These are phyloP conservation scores for Gilbertella persicaria DNA, from an alignment of 371 early-diverging fungal species.

Conservation along the genomic window DNA sequence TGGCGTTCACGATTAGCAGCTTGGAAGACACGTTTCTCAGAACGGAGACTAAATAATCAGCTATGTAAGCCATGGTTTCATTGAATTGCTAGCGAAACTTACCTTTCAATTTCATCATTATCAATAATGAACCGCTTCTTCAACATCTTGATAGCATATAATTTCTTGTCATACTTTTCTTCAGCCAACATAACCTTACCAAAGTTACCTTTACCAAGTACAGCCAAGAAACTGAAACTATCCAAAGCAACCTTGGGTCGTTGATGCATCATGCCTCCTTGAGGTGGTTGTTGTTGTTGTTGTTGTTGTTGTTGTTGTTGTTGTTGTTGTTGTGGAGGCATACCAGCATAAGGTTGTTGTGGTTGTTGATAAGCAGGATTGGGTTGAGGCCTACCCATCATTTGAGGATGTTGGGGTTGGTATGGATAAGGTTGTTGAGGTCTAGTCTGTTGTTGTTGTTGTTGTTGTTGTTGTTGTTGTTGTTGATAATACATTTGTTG, in stretches of 20 bases:
- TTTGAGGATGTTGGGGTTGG: constrained; percentile 27
- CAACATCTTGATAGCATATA: constrained; percentile 97
- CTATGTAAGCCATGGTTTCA: background rate
- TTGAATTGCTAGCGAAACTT: background rate
- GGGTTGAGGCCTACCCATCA: constrained; percentile 15
- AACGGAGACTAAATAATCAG: constrained; percentile 61
- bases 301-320: constrained; percentile 4
- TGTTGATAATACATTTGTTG: constrained; percentile 31
- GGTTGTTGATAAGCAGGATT: constrained; percentile 22
- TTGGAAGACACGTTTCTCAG: constrained; percentile 94
- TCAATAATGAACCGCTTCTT: constrained; percentile 95
- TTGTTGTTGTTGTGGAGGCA: constrained; percentile 3
- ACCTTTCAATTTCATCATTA: constrained; percentile 88
- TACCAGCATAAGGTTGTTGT: constrained; percentile 6
- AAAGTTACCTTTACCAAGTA: constrained; percentile 97
- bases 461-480: constrained; percentile 30
- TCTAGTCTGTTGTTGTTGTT: constrained; percentile 27
- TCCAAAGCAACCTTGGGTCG: constrained; percentile 54
- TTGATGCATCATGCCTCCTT: constrained; percentile 15
- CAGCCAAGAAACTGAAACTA: constrained; percentile 91
- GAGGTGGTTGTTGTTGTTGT: constrained; percentile 3
- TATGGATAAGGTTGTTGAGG: constrained; percentile 26
- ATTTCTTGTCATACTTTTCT: constrained; percentile 72
- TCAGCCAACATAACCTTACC: constrained; percentile 98
- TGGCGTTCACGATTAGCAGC: constrained; percentile 88